Evolutionary conservation across 2,329 filamentous ascomycete species (phyloP).

Genomic region (Talaromyces sp.): DNA sequence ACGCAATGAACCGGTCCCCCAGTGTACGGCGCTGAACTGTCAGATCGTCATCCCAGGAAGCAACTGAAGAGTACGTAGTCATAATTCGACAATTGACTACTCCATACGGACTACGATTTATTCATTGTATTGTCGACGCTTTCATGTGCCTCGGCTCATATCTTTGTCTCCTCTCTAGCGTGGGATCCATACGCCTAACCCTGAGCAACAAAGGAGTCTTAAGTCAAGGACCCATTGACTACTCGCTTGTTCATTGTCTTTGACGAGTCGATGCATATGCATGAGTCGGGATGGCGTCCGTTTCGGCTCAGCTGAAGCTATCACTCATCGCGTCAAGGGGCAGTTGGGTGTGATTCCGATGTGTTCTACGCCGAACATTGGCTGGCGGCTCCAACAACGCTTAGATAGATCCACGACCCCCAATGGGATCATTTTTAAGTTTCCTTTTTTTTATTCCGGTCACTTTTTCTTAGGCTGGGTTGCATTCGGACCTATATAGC

Average conservation of each 20-base stretch:
- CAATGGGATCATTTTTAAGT: slow-evolving; percentile 6
- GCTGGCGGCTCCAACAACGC: background rate
- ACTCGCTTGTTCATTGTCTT: background rate
- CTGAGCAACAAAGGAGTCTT: slow-evolving; percentile 3
- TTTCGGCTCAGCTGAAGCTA: background rate
- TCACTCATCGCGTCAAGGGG: slow-evolving; percentile 9
- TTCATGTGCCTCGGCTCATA: slow-evolving; percentile 8
- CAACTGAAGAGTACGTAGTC: background rate
- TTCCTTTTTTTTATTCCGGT: slow-evolving; percentile 1
- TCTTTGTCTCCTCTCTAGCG: slow-evolving; percentile 1
- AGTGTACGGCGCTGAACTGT: background rate
- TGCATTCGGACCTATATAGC: slow-evolving; percentile 2
- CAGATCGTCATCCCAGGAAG: background rate
- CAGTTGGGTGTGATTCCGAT: background rate
- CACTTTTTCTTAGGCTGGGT: background rate
- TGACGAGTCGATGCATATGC: slow-evolving; percentile 4
- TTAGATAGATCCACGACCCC: background rate
- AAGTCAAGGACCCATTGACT: background rate
- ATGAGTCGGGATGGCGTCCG: background rate
- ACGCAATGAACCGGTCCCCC: background rate
- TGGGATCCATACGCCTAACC: background rate
- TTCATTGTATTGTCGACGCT: background rate
- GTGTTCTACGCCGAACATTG: background rate
- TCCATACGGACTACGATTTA: background rate
- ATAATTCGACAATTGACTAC: background rate